phyloP scores from a whole-genome alignment of 1,139 yeast species.

The Meyerozyma smithsonii region DNA sequence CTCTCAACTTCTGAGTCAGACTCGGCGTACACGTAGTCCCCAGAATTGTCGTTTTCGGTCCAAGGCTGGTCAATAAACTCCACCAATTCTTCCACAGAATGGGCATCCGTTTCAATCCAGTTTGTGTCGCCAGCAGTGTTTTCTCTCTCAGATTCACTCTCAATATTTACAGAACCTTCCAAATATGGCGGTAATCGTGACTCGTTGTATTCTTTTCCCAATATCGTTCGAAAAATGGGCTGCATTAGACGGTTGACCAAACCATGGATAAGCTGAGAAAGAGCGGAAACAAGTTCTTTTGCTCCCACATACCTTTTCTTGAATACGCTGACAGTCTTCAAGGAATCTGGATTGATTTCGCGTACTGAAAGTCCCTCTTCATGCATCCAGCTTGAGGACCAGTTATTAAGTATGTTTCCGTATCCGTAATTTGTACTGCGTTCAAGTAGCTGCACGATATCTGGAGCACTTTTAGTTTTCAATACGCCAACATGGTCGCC shows the following conservation, averaged over 20 bases:
- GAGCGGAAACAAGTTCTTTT: slow-evolving; percentile 15
- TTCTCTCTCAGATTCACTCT: slow-evolving; percentile 1
- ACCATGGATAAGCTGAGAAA: slow-evolving; percentile 23
- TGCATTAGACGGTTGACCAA: slow-evolving; percentile 12
- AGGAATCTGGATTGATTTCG: slow-evolving; percentile 10
- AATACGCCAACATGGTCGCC: neutral
- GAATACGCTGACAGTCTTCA: slow-evolving; percentile 17
- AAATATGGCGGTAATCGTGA: neutral
- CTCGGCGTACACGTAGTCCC: slow-evolving; percentile 27
- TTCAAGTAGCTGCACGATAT: slow-evolving; percentile 14
- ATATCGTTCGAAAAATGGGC: slow-evolving; percentile 5
- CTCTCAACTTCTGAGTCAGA: slow-evolving; percentile 16
- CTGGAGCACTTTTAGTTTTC: slow-evolving; percentile 1
- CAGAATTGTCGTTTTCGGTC: slow-evolving; percentile 45
- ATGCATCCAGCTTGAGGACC: slow-evolving; percentile 23
- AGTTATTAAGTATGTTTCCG: slow-evolving; percentile 27
- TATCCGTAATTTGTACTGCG: slow-evolving; percentile 24
- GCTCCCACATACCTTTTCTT: slow-evolving; percentile 18
- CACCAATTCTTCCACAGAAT: neutral
- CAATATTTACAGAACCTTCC: neutral
- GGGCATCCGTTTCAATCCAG: neutral
- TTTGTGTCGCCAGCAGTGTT: neutral
- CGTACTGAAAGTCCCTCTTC: slow-evolving; percentile 10
- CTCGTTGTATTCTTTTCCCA: neutral
- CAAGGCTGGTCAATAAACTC: neutral